Conservation (phyloP, 305 asterid species). For the Fraxinus ornus region DNA sequence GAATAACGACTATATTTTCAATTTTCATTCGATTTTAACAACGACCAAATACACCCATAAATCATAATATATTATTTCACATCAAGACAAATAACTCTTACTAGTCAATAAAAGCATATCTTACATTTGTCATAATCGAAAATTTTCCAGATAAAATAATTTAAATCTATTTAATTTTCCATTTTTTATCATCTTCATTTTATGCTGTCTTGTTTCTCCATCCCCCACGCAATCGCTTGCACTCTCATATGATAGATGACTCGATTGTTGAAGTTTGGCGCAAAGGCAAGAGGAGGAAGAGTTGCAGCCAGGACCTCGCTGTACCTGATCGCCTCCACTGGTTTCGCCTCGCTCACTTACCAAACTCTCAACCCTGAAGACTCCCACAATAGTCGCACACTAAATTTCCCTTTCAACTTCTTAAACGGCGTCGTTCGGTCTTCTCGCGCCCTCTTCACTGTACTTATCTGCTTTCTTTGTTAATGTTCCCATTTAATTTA, state of each 20-base stretch:
- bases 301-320: constrained; percentile 32
- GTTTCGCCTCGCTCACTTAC: constrained; percentile 44
- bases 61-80: too few species aligned
- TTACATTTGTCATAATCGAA: too few species aligned
- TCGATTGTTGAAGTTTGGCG: constrained; percentile 36
- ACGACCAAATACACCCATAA: too few species aligned
- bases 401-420: constrained; percentile 37
- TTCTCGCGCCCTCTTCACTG: constrained; percentile 72
- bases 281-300: constrained; percentile 26
- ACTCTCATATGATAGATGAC: not conserved
- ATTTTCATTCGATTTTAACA: too few species aligned
- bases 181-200: not conserved
- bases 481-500: not conserved
- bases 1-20: too few species aligned
- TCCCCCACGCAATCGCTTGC: not conserved
- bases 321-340: constrained; percentile 47
- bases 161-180: not conserved
- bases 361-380: constrained; percentile 22
- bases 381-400: constrained; percentile 15
- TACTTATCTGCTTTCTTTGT: constrained; percentile 12
- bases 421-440: constrained; percentile 71
- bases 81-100: too few species aligned
- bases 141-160: too few species aligned
- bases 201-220: not conserved
- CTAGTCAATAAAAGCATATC: too few species aligned